A percentile compares a stretch with the other conserved stretches of the same genome.
These are phyloP conservation scores for Parachaetomium inaequale DNA, from an alignment of 495 filamentous ascomycete species.

Conservation along the genomic window DNA sequence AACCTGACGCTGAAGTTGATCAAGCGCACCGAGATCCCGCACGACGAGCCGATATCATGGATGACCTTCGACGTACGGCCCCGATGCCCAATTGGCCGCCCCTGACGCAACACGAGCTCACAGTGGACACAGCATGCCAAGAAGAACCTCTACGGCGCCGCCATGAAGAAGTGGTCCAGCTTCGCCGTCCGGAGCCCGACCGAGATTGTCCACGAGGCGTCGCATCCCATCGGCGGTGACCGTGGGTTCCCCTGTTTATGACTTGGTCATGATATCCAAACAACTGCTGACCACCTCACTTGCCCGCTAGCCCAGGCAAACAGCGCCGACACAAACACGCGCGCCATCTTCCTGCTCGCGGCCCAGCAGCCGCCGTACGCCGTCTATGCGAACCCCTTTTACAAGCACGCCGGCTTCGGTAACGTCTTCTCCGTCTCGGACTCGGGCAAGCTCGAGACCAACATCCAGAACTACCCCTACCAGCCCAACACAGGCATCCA, in stretches of 20 bases:
- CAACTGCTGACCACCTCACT: neutral
- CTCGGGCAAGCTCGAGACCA: conserved; percentile 59
- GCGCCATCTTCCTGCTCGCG: conserved; percentile 80
- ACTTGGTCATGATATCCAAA: neutral
- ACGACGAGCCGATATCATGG: conserved; percentile 84
- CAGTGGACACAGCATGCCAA: conserved; percentile 58
- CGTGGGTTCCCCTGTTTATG: conserved; percentile 32
- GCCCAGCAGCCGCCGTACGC: conserved; percentile 70
- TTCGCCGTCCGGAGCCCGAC: conserved; percentile 72
- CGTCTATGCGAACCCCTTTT: conserved; percentile 85
- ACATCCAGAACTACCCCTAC: conserved; percentile 78
- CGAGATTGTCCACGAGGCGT: conserved; percentile 70
- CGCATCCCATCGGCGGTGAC: conserved; percentile 60
- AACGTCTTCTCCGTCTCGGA: conserved; percentile 69
- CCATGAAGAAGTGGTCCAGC: conserved; percentile 87
- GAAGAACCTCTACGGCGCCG: conserved; percentile 80
- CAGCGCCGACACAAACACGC: conserved; percentile 68
- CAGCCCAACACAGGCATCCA: conserved; percentile 71
- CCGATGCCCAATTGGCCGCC: neutral
- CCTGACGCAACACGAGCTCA: conserved; percentile 20
- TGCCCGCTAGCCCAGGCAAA: conserved; percentile 55
- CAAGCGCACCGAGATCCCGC: conserved; percentile 73
- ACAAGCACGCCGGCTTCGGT: conserved; percentile 74
- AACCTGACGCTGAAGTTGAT: conserved; percentile 63
- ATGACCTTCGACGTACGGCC: conserved; percentile 74